phyloP scores from a whole-genome alignment of 2,329 filamentous ascomycete genomes.

The Nemania bipapillata region DNA sequence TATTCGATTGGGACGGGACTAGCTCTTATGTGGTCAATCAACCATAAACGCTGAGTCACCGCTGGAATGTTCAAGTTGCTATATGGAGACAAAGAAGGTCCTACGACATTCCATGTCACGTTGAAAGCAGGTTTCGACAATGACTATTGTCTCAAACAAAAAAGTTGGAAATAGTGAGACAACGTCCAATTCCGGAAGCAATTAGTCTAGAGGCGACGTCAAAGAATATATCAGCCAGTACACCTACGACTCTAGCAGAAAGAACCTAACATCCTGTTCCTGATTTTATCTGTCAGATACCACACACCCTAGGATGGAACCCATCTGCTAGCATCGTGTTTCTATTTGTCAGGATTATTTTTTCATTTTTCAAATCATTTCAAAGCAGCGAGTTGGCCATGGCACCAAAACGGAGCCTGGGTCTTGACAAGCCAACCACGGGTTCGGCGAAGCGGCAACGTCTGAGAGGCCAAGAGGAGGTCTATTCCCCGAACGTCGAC shows the following conservation, averaged over 20 bases:
- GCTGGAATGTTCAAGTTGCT: not conserved
- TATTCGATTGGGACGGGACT: not conserved
- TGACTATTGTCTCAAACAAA: constrained; percentile 27
- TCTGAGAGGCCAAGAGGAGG: not conserved
- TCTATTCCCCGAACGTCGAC: constrained; percentile 23
- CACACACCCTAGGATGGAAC: constrained; percentile 7
- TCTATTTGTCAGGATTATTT: not conserved
- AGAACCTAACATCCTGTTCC: not conserved
- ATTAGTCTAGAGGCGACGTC: not conserved
- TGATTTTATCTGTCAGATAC: not conserved
- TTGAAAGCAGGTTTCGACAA: constrained; percentile 31
- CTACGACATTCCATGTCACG: not conserved
- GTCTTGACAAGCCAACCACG: not conserved
- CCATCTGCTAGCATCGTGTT: not conserved
- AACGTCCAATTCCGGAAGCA: constrained; percentile 20
- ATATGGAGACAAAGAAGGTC: constrained; percentile 15
- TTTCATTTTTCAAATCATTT: not conserved
- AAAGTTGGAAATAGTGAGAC: not conserved
- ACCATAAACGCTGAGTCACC: not conserved
- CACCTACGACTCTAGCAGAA: not conserved
- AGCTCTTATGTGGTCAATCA: not conserved
- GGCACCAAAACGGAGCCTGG: constrained; percentile 16
- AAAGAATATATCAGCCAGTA: constrained; percentile 30
- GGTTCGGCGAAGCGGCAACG: constrained; percentile 11
- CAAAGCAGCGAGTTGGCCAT: constrained; percentile 1